These are phyloP conservation scores for Boechera divaricarpa DNA, from an alignment of 345 rosid genomes.

Conservation along the genomic window DNA sequence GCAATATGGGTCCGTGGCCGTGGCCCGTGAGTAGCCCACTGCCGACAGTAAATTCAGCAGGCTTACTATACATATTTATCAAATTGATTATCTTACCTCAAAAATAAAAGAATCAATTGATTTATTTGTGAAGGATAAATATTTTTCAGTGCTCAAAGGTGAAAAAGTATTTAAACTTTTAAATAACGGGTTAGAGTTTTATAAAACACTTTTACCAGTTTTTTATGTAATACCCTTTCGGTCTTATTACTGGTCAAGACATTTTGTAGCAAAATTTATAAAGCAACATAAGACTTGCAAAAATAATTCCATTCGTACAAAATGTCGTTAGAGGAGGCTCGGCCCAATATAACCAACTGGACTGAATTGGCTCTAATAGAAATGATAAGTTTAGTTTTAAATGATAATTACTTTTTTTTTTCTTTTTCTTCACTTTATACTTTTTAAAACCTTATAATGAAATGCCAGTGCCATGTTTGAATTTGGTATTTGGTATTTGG, in stretches of 20 bases:
- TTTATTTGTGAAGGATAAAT: constrained; percentile 4
- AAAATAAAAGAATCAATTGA: background rate
- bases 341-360: constrained; percentile 24
- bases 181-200: background rate
- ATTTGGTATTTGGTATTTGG: too few species aligned
- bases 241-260: background rate
- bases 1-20: constrained; percentile 5
- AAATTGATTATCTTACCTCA: background rate
- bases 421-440: too few species aligned
- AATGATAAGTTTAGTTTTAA: too few species aligned
- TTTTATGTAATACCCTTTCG: background rate
- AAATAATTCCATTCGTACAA: background rate
- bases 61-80: constrained; percentile 6
- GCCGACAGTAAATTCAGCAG: constrained; percentile 30
- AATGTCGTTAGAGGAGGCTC: background rate
- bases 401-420: too few species aligned
- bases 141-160: background rate
- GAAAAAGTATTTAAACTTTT: background rate
- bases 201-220: background rate
- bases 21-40: constrained; percentile 22
- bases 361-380: background rate
- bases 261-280: background rate
- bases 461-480: too few species aligned
- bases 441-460: too few species aligned
- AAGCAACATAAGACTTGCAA: background rate